Conservation (phyloP, 345 rosid genomes). For the Isatis tinctoria region DNA sequence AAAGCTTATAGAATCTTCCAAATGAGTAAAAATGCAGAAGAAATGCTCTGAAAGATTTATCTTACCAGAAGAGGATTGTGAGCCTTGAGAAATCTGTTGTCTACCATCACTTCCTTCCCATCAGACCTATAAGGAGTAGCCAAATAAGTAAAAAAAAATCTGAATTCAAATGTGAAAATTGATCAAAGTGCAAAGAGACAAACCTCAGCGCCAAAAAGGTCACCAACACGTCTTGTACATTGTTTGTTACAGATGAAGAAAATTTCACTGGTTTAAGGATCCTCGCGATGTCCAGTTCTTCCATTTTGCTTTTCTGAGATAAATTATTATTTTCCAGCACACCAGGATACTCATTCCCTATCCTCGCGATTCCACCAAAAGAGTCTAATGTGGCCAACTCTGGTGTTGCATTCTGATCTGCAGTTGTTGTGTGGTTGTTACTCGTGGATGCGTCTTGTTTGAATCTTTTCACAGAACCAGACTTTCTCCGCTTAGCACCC, state of each 20-base stretch:
- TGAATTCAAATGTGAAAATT: background rate
- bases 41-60: background rate
- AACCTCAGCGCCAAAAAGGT: constrained; percentile 80
- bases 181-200: constrained; percentile 20
- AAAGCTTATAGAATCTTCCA: constrained; percentile 5
- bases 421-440: constrained; percentile 28
- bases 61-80: constrained; percentile 87
- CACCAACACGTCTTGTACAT: constrained; percentile 66
- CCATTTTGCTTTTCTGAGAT: constrained; percentile 36
- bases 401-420: constrained; percentile 36
- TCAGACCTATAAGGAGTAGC: constrained; percentile 55
- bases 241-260: constrained; percentile 54
- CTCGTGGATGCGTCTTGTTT: constrained; percentile 51
- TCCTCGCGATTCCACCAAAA: constrained; percentile 42
- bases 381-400: constrained; percentile 37
- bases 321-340: constrained; percentile 31
- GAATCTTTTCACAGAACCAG: constrained; percentile 94
- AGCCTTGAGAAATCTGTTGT: constrained; percentile 80
- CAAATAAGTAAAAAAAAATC: background rate
- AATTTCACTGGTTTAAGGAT: constrained; percentile 73
- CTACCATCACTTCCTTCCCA: constrained; percentile 82
- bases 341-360: constrained; percentile 42
- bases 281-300: constrained; percentile 50
- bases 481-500: constrained; percentile 89
- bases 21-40: constrained; percentile 2